Conservation (phyloP, 176 grass and related monocot genomes). For the Avena insularis region DNA sequence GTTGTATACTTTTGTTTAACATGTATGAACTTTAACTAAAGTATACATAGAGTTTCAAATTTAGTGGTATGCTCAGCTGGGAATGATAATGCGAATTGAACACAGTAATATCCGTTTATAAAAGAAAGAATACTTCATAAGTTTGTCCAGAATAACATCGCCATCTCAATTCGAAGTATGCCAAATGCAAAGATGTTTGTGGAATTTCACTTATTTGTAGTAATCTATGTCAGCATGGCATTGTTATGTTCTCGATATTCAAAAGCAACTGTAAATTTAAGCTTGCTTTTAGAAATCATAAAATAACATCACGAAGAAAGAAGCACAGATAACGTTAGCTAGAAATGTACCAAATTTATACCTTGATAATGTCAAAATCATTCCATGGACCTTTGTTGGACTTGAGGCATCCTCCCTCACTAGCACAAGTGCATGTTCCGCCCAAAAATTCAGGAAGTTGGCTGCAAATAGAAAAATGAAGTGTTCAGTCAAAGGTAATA, state of each 20-base stretch:
- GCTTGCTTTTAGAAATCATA: conserved; percentile 20
- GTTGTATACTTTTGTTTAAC: not conserved
- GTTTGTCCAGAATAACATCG: not conserved
- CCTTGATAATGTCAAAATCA: conserved; percentile 84
- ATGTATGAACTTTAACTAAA: conserved; percentile 2
- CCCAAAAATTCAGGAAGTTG: conserved; percentile 97
- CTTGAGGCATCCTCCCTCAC: conserved; percentile 77
- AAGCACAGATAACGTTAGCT: not conserved
- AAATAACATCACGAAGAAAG: not conserved
- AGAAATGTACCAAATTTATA: conserved; percentile 36
- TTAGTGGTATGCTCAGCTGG: not conserved
- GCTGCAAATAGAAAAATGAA: conserved; percentile 51
- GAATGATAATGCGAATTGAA: not conserved
- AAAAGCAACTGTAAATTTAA: conserved; percentile 26
- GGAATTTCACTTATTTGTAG: not conserved
- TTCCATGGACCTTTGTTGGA: conserved; percentile 98
- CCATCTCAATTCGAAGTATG: not conserved
- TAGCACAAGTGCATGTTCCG: conserved; percentile 74
- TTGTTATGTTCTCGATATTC: conserved; percentile 4
- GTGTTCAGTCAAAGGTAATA: not conserved
- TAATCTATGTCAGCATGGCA: conserved; percentile 14
- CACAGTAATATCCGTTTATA: not conserved
- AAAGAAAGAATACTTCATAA: not conserved
- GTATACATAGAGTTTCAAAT: not conserved
- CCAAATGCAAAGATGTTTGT: conserved; percentile 1